Base-by-base conservation (phyloP, 2,329 filamentous ascomycete genomes). In the Colletotrichum musicola region DNA sequence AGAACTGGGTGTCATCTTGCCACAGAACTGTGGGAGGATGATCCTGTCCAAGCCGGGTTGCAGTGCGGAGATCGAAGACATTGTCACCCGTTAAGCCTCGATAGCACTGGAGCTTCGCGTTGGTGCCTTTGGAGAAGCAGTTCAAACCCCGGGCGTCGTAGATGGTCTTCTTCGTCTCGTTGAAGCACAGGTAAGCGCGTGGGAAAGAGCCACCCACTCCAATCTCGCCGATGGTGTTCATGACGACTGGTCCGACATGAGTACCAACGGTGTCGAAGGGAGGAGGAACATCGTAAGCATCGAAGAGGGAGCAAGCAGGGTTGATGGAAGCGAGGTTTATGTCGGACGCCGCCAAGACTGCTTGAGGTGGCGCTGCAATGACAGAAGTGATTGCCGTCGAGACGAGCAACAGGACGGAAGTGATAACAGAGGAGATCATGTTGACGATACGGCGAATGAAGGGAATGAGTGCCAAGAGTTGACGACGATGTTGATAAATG, bases 51-150 rank as follows among this genome's bases (percentile, higher is more conserved):
- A 49, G 20, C 4, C 10, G n/a, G 14, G 18, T n/a, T 22, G 16
- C 47, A 35, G 30, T 7, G 12, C 25, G 16, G 47, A 51, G 2
- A 3, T 25, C 22, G 47, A 51, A 51, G 13, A 27, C 13, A 16
- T 25, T 51, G 7, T 13, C 25, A 22, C 47, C 22, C 20, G 16
- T 3, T 2, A 64, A 20, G 42, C 61, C 61, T 18, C 12, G 47
- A 10, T 57, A 49, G 35, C 61, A 64, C 46, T 64, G 51, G 27
- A 64, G 22, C n/a, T 64, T 35, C 27, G 49, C 27, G 20, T 51
- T 56, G 4, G 12, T 18, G 6, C 18, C 4, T 5, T 46, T 18
- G 40, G 57, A 20, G 42, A 55, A 56, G 51, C 61, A 64, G 42
- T 40, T 42, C 22, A 47, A 16, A 16, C 46, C 54, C 6, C 51